Conservation (phyloP, 73 alveolate species). For the Urostyla sp. region DNA sequence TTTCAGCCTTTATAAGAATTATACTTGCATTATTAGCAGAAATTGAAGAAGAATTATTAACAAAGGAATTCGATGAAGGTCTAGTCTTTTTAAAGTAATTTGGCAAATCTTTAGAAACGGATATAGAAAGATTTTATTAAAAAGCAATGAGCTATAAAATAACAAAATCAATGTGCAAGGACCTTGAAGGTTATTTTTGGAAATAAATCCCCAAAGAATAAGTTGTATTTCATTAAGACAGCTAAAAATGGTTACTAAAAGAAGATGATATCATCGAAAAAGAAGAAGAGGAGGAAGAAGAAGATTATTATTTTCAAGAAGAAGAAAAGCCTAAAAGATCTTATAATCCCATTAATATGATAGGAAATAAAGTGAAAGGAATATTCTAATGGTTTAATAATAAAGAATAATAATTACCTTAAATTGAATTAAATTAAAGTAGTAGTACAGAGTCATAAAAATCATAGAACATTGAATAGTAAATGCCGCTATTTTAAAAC, state of each 20-base stretch:
- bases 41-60: slow-evolving; percentile 19
- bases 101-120: slow-evolving; percentile 30
- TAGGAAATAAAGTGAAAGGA: neutral
- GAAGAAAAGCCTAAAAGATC: too few species aligned
- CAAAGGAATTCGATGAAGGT: slow-evolving; percentile 38
- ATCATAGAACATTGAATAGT: too few species aligned
- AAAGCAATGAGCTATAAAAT: slow-evolving; percentile 29
- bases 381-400: neutral
- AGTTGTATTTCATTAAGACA: too few species aligned
- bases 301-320: too few species aligned
- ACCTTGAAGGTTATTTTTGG: neutral
- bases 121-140: slow-evolving; percentile 18
- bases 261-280: too few species aligned
- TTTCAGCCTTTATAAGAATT: slow-evolving; percentile 44
- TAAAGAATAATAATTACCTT: neutral
- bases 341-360: too few species aligned
- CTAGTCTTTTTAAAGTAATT: slow-evolving; percentile 16
- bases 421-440: neutral
- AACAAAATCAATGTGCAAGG: slow-evolving; percentile 37
- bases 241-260: too few species aligned
- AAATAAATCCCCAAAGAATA: too few species aligned
- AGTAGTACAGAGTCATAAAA: too few species aligned
- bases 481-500: too few species aligned
- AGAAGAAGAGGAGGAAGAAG: neutral
- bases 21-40: slow-evolving; percentile 37